phyloP scores from a whole-genome alignment of 176 grass and related monocot genomes.

The Elymus sibiricus region DNA sequence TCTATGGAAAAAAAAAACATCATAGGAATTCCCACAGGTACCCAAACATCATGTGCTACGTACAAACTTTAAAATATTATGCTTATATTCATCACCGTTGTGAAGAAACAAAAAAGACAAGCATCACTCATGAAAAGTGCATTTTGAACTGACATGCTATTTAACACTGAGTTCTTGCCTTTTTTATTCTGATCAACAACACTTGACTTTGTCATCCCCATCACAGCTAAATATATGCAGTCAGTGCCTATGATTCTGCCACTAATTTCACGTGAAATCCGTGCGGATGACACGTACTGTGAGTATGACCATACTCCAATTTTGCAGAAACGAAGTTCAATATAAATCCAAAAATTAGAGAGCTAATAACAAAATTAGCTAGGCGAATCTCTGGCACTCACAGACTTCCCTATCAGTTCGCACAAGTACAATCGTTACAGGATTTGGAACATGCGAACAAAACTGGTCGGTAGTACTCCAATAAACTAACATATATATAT shows the following conservation, averaged over 20 bases:
- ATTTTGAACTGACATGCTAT: neutral
- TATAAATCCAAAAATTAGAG: neutral
- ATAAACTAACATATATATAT: neutral
- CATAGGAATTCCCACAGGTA: neutral
- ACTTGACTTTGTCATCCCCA: neutral
- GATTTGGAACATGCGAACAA: neutral
- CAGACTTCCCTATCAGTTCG: neutral
- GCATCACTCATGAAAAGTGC: neutral
- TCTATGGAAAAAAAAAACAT: neutral
- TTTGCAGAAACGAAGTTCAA: neutral
- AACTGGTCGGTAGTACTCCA: neutral
- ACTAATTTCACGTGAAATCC: neutral
- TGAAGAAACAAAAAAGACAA: neutral
- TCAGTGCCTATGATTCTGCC: neutral
- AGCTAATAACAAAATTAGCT: neutral
- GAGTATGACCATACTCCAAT: neutral
- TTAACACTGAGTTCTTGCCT: neutral
- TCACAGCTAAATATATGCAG: neutral
- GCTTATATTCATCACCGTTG: too few species aligned
- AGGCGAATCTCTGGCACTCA: too few species aligned
- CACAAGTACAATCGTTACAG: neutral
- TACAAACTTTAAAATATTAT: neutral
- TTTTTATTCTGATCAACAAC: neutral
- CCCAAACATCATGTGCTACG: neutral
- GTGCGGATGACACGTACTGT: neutral